Evolutionary conservation across 805 yeast genomes (phyloP).

Genomic region (Metschnikowia lunata): DNA sequence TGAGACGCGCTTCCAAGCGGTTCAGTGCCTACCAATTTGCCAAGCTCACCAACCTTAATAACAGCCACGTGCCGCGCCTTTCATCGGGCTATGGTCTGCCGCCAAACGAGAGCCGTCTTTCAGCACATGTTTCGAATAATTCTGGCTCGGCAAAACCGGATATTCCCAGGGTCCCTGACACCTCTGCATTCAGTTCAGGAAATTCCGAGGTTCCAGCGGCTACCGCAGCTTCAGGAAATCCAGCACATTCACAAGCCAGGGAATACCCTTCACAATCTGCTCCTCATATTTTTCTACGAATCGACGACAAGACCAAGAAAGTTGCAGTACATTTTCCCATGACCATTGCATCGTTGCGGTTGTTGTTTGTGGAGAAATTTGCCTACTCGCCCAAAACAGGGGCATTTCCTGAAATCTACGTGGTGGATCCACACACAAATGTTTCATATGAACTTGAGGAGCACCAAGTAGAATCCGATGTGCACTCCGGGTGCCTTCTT

Average conservation of each 20-base stretch:
- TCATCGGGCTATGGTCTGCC: constrained; percentile 4
- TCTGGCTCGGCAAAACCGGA: too few relatives aligned
- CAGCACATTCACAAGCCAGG: neutral
- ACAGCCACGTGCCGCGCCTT: constrained; percentile 10
- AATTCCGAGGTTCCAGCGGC: neutral
- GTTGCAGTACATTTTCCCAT: constrained; percentile 43
- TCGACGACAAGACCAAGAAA: constrained; percentile 54
- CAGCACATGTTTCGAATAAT: too few relatives aligned
- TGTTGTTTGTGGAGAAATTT: constrained; percentile 81
- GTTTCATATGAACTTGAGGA: constrained; percentile 83
- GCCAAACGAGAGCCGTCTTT: too few relatives aligned
- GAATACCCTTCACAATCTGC: neutral
- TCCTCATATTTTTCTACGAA: constrained; percentile 44
- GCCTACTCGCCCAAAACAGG: constrained; percentile 73
- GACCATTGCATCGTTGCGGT: constrained; percentile 51
- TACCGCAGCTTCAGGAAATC: too few relatives aligned
- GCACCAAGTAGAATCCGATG: constrained; percentile 46
- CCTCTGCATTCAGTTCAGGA: neutral
- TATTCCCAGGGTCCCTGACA: too few relatives aligned
- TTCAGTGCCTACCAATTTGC: constrained; percentile 93
- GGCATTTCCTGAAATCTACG: constrained; percentile 73
- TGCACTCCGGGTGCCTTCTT: constrained; percentile 56
- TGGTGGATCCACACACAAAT: constrained; percentile 55
- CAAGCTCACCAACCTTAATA: constrained; percentile 50
- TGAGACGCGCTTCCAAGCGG: constrained; percentile 88